These are phyloP conservation scores for Auriculariales sp. DNA, from an alignment of 768 basidiomycete genomes.

Conservation along the genomic window DNA sequence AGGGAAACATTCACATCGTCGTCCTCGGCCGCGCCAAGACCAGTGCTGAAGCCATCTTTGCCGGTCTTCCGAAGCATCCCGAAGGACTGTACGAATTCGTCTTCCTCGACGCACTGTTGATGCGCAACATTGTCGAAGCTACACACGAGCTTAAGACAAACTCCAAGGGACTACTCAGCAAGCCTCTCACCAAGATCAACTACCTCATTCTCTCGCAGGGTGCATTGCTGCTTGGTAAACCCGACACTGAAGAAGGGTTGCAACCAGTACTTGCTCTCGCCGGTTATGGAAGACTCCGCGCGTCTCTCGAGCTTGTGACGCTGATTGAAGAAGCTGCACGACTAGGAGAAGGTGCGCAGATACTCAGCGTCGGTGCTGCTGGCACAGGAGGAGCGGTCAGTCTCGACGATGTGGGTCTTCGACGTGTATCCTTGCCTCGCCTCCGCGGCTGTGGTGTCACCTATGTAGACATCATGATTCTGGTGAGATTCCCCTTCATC, in stretches of 20 bases:
- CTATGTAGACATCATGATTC: no score
- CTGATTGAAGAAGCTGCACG: conserved; percentile 27
- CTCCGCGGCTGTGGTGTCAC: no score
- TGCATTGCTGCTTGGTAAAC: conserved; percentile 21
- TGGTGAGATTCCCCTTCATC: no score
- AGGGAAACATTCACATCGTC: no score
- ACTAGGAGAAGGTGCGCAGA: conserved; percentile 33
- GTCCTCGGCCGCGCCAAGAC: no score
- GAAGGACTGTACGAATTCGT: conserved; percentile 4
- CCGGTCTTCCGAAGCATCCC: no score
- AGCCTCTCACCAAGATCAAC: conserved; percentile 31
- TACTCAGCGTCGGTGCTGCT: conserved; percentile 28
- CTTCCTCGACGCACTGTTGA: conserved; percentile 2
- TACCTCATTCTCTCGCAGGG: conserved; percentile 36
- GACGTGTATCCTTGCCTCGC: no score
- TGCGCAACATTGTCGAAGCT: conserved; percentile 1
- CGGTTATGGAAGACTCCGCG: conserved; percentile 38
- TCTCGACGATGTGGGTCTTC: conserved; percentile 33
- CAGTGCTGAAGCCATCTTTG: no score
- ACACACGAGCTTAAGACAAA: no score
- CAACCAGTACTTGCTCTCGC: conserved; percentile 29
- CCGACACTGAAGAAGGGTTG: conserved; percentile 31
- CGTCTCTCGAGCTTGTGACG: conserved; percentile 30
- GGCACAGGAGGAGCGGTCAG: conserved; percentile 24
- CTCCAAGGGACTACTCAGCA: no score